phyloP scores from a whole-genome alignment of 805 yeast genomes.

The Lachancea thermotolerans region DNA sequence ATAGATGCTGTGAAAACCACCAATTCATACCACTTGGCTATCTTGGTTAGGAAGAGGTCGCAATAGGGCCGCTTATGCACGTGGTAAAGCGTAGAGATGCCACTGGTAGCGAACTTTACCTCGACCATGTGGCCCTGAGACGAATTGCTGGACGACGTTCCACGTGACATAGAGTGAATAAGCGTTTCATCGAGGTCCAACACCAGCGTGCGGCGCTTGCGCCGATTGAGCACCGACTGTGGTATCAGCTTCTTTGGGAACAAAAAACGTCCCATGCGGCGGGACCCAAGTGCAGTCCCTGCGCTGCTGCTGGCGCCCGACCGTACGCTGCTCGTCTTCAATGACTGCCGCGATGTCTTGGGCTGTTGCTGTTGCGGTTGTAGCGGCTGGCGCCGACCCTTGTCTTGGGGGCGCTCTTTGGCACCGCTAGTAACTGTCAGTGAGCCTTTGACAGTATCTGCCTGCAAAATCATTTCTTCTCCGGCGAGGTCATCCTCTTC shows the following conservation, averaged over 20 bases:
- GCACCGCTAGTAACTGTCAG: slow-evolving; percentile 12
- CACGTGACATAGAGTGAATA: slow-evolving; percentile 80
- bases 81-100: slow-evolving; percentile 73
- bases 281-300: slow-evolving; percentile 20
- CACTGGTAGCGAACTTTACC: slow-evolving; percentile 51
- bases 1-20: slow-evolving; percentile 94
- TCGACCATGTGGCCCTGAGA: slow-evolving; percentile 67
- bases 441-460: slow-evolving; percentile 30
- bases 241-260: slow-evolving; percentile 40
- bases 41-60: slow-evolving; percentile 72
- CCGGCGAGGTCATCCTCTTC: slow-evolving; percentile 27
- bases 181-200: slow-evolving; percentile 91
- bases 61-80: slow-evolving; percentile 91
- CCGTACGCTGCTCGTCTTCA: slow-evolving; percentile 11
- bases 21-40: slow-evolving; percentile 79
- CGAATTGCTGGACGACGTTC: slow-evolving; percentile 26
- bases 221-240: slow-evolving; percentile 27
- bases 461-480: slow-evolving; percentile 26
- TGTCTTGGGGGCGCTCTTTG: slow-evolving; percentile 5
- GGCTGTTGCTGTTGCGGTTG: slow-evolving; percentile 2
- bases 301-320: slow-evolving; percentile 6
- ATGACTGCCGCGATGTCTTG: background rate
- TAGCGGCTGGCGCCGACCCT: slow-evolving; percentile 1
- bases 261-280: slow-evolving; percentile 35
- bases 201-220: slow-evolving; percentile 55